A percentile compares a stretch with the other conserved stretches of the same genome.
These are phyloP conservation scores for Spatholobus suberectus DNA, from an alignment of 306 rosid genomes.

Conservation along the genomic window DNA sequence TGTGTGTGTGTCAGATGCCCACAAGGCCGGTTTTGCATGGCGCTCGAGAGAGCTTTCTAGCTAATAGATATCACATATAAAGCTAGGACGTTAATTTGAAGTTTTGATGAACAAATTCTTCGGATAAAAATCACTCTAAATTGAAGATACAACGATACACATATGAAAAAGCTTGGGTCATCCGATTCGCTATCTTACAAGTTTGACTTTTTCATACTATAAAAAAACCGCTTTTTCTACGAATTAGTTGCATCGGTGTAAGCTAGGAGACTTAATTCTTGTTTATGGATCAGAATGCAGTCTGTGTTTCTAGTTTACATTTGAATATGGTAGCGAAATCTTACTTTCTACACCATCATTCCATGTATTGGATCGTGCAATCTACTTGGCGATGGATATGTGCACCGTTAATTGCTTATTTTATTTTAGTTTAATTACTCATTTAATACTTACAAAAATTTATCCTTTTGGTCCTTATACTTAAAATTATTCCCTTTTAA, in stretches of 20 bases:
- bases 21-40: neutral
- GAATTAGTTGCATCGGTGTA: neutral
- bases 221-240: constrained; percentile 6
- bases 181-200: neutral
- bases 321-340: neutral
- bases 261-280: neutral
- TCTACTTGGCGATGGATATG: constrained; percentile 19
- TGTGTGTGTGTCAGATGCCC: neutral
- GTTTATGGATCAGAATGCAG: neutral
- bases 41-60: neutral
- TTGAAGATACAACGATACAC: neutral
- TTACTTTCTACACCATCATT: neutral
- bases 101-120: neutral
- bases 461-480: too few species aligned
- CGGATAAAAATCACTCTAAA: neutral
- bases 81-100: neutral
- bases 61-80: neutral
- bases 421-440: too few species aligned
- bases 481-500: too few species aligned
- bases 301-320: neutral
- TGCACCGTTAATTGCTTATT: neutral
- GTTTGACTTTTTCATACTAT: neutral
- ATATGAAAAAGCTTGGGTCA: neutral
- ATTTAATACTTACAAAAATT: too few species aligned
- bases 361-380: constrained; percentile 29